Conservation (phyloP, 2,329 filamentous ascomycete species). For the Colletotrichum sp. region DNA sequence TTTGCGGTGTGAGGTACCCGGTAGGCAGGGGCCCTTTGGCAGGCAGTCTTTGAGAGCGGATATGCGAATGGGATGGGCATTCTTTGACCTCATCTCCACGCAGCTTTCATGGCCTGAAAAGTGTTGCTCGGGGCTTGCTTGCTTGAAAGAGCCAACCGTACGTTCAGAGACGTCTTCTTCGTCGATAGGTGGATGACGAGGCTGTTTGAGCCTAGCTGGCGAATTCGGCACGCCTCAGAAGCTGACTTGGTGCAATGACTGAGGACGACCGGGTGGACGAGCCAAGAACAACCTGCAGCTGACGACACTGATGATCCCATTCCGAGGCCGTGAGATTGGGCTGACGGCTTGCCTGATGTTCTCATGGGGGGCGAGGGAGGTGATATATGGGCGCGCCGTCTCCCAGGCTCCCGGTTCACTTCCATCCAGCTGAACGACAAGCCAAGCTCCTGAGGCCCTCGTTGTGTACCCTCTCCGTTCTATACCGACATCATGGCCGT, state of each 20-base stretch:
- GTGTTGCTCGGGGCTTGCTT: background rate
- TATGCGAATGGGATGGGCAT: background rate
- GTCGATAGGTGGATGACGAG: background rate
- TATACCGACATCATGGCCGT: background rate
- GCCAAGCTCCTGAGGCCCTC: background rate
- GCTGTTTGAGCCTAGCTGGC: background rate
- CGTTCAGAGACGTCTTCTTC: background rate
- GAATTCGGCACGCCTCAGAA: rapidly evolving
- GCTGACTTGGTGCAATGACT: background rate
- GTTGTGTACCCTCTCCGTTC: rapidly evolving
- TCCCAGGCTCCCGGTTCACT: background rate
- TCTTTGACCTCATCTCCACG: background rate
- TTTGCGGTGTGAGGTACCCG: background rate
- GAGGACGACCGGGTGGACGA: background rate
- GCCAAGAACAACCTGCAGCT: background rate
- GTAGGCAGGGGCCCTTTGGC: background rate
- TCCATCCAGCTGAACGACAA: background rate
- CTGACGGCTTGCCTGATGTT: background rate
- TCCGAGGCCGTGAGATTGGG: background rate
- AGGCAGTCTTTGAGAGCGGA: background rate
- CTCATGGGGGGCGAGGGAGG: background rate
- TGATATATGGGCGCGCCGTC: background rate
- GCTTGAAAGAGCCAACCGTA: rapidly evolving
- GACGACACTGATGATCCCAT: background rate
- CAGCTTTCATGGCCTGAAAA: background rate